Evolutionary conservation across 2,329 filamentous ascomycete species (phyloP), one percentile per base, ranked within the genome.

Genomic region (Scedosporium dehoogii): DNA sequence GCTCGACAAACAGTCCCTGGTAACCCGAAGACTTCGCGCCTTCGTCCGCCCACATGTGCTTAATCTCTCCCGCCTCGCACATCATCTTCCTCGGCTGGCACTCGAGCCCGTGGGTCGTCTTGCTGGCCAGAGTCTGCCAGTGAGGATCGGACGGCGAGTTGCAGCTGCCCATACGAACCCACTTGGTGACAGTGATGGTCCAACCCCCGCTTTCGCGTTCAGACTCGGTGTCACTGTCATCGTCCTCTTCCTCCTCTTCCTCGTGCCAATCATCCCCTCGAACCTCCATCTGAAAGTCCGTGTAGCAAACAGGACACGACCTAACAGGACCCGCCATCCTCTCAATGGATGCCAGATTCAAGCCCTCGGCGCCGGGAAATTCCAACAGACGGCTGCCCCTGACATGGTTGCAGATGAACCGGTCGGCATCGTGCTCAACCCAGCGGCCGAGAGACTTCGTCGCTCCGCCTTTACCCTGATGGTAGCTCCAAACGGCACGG

Each of bases 131-230:
- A n/a, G n/a, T 55, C 18, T 55, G 18, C 63, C 61, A 63, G 2
- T 56, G 21, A 4, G 41, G 14, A 55, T 64, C 63, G 1, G 2
- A 38, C 16, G 61, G 61, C 4, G 61, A 63, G 1, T 55, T 42
- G n/a, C 63, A 63, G 38, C n/a, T 44, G 57, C 63, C 61, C 6
- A 63, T 46, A 18, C 56, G 58, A 23, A 18, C 42, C 61, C 61
- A 64, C 5, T 33, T 61, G 5, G n/a, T 38, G n/a, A 64, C 42
- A 7, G 10, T 44, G 5, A 64, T 59, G 12, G 51, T 27, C 61
- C 63, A 63, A 6, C 41, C 29, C 7, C 59, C 38, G 16, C 55
- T 42, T 25, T 3, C 55, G 21, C 21, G 48, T 21, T 53, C 16
- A 53, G 18, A 10, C 21, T 53, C 48, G 29, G 29, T 33, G 7